Evolutionary conservation across 768 basidiomycete species (phyloP), one percentile per base, ranked within the genome.

Genomic region (Rhodotorula paludigena): DNA sequence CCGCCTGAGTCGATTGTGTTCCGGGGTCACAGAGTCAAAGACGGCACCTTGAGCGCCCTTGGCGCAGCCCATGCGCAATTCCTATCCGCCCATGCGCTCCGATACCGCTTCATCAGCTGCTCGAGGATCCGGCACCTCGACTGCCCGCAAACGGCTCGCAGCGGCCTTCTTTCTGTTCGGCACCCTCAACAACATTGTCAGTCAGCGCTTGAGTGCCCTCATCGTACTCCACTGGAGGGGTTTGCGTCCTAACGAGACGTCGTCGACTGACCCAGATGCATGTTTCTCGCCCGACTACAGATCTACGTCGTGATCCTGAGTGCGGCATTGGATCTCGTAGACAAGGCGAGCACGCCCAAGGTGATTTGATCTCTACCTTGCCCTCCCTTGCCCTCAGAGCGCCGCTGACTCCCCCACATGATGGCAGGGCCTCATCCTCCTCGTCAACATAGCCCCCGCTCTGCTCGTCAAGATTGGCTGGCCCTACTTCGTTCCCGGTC

Each of bases 221-320:
- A 20, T 41, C 41, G 12, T 41, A 41, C 41, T 10, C 12, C 12
- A 20, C 41, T 8, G 58, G 25, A 62, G 23, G n/a, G n/a, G n/a
- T n/a, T n/a, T n/a, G n/a, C n/a, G n/a, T n/a, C n/a, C n/a, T n/a
- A n/a, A n/a, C n/a, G 61, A 42, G 39, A 38, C 7, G 30, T 15
- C 35, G 48, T 30, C 7, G 33, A 54, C 52, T 36, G 53, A 52
- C 33, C 25, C 10, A 20, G 25, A 16, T 38, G 36, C 21, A 20
- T 1, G 2, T 41, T 15, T 9, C 38, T 10, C 28, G 45, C 4
- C 12, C 21, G 2, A 8, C 10, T 30, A 18, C 59, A 54, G 54
- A 52, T 94, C 63, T 96, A 98, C 79, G 94, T 99, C 44, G 89
- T 98, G 68, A 96, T 98, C 68, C 84, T 99, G 28, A 94, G 91